Evolutionary conservation across 2,329 filamentous ascomycete genomes (phyloP).

Genomic region (Fusarium haematococcum): DNA sequence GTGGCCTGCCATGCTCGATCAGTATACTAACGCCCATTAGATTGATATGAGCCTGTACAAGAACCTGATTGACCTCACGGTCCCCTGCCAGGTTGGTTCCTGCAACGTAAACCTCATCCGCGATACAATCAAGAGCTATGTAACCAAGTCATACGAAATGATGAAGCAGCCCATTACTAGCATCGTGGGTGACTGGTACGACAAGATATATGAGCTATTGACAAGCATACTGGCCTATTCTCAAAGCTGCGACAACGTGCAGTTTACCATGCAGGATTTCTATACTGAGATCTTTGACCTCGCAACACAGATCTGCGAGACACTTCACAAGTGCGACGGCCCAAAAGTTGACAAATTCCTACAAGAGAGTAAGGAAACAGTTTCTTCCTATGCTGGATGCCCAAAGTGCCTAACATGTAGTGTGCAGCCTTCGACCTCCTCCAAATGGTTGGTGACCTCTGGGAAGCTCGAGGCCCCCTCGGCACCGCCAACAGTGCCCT

Average conservation of each 20-base stretch:
- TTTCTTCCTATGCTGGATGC: background rate
- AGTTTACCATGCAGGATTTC: background rate
- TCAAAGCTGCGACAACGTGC: background rate
- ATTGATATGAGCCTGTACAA: background rate
- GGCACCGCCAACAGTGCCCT: background rate
- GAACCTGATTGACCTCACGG: background rate
- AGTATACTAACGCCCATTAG: background rate
- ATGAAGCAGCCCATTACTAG: background rate
- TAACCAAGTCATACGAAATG: background rate
- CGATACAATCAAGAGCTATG: background rate
- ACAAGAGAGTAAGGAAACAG: background rate
- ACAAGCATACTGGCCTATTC: background rate
- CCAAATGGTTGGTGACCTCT: background rate
- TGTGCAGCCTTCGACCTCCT: background rate
- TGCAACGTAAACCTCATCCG: background rate
- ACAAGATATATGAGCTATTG: background rate
- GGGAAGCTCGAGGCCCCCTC: background rate
- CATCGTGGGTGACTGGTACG: background rate
- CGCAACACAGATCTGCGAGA: background rate
- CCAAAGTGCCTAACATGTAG: background rate
- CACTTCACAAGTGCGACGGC: background rate
- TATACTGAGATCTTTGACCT: background rate
- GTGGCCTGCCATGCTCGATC: background rate
- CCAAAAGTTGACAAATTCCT: background rate
- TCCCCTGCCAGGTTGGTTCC: background rate